Base-by-base conservation (phyloP, 192 early-diverging fungal species). In the Thoreauomyces humboldtii region DNA sequence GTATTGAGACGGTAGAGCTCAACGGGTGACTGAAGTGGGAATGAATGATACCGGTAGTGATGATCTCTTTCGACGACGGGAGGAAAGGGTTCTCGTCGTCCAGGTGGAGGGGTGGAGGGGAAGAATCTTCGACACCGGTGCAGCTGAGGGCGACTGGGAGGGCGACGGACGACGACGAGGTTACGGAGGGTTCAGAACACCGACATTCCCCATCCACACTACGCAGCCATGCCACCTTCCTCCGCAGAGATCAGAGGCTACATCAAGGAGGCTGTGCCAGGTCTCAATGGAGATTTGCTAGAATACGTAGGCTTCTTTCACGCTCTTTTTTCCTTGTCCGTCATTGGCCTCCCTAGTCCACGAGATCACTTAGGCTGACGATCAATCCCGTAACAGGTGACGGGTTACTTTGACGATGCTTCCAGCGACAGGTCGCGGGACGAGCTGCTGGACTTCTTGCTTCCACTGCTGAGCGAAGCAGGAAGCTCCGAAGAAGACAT, bases 401-500 rank as follows among this genome's bases (percentile, higher is more conserved):
- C 73, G 21, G 68, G 70, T 6, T 83, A 80, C 65, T 78, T 83
- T 51, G 70, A 70, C 0, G 81, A 76, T 28, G 33, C 44, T 5
- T 61, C 68, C n/a, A 77, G 68, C 69, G 81, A 83, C 53, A 55
- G 71, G 3, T 52, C 61, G 15, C 22, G 36, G 4, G 73, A 73
- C 14, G 77, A 61, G 17, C 70, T 83, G 27, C 22, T 42, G 34
- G 81, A 83, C 50, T 83, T 83, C 54, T 64, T 83, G 6, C 37
- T 63, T 7, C 81, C 81, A 7, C 64, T 83, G n/a, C 73, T 83
- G 15, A 14, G 11, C 9, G 76, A 74, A 55, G 47, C 55, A 5
- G 67, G 65, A 19, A 48, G 34, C 14, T 41, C 65, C 5, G 81
- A 80, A 22, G 73, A 69, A 12, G 73, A 81, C 3, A 84, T 96